These are phyloP conservation scores for Hevea brasiliensis DNA, from an alignment of 345 rosid genomes.

Conservation along the genomic window DNA sequence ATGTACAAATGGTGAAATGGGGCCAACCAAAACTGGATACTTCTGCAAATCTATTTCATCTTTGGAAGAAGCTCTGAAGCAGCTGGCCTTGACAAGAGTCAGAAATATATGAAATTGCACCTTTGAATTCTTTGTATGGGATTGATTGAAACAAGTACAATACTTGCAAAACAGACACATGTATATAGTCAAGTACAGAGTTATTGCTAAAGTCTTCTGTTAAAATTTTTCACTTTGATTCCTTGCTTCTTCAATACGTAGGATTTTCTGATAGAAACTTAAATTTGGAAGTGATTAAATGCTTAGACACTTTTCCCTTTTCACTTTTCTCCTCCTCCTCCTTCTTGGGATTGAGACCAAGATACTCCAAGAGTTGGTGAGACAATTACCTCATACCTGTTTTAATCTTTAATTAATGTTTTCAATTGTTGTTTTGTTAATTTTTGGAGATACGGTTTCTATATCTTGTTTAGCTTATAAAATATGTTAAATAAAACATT, in stretches of 20 bases:
- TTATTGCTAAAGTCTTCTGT: background rate
- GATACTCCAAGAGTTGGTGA: too few relatives aligned
- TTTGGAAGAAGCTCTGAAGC: background rate
- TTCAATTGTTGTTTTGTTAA: too few relatives aligned
- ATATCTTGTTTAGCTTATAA: too few relatives aligned
- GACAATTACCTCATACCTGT: too few relatives aligned
- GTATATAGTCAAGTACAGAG: background rate
- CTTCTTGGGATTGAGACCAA: too few relatives aligned
- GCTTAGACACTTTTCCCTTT: background rate
- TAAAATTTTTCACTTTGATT: background rate
- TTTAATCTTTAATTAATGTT: too few relatives aligned
- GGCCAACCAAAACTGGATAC: background rate
- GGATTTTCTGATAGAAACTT: background rate
- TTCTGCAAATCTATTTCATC: background rate
- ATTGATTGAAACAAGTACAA: constrained; percentile 5
- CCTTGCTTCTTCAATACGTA: too few relatives aligned
- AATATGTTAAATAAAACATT: too few relatives aligned
- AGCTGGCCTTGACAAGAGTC: constrained; percentile 5
- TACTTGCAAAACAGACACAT: too few relatives aligned
- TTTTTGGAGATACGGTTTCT: too few relatives aligned
- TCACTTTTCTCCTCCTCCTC: too few relatives aligned
- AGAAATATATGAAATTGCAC: constrained; percentile 6
- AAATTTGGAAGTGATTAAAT: background rate
- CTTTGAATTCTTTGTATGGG: constrained; percentile 1
- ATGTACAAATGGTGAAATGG: background rate